phyloP scores from a whole-genome alignment of 192 early-diverging fungal genomes.

The Martensiomyces pterosporus region DNA sequence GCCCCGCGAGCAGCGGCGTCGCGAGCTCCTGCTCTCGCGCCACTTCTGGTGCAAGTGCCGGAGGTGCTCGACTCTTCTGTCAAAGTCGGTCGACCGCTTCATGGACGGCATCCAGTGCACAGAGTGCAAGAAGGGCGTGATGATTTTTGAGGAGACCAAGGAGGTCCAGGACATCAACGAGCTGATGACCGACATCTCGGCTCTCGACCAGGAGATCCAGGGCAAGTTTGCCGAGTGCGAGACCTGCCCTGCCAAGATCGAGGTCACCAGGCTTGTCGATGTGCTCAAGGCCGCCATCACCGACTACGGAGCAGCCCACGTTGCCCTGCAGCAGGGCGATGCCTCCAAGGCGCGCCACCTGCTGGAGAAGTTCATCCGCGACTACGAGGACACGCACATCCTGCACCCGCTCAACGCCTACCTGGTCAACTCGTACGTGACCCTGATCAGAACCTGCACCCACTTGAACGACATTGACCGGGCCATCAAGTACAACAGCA shows the following conservation, averaged over 20 bases:
- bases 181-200: constrained; percentile 50
- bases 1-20: constrained; percentile 65
- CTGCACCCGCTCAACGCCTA: constrained; percentile 54
- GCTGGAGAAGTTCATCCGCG: constrained; percentile 48
- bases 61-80: constrained; percentile 59
- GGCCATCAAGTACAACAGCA: constrained; percentile 41
- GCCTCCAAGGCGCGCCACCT: constrained; percentile 33
- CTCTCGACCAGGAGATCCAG: constrained; percentile 53
- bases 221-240: constrained; percentile 56
- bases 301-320: constrained; percentile 42
- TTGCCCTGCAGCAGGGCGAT: constrained; percentile 42
- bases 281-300: constrained; percentile 53
- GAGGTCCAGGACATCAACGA: constrained; percentile 60
- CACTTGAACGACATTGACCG: constrained; percentile 39
- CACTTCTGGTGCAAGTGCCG: constrained; percentile 77
- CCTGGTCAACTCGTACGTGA: constrained; percentile 45
- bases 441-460: constrained; percentile 36
- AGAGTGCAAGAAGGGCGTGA: constrained; percentile 52
- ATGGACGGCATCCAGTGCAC: constrained; percentile 65
- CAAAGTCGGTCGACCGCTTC: constrained; percentile 64
- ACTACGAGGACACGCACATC: constrained; percentile 44
- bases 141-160: constrained; percentile 58
- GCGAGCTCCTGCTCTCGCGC: constrained; percentile 59
- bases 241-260: constrained; percentile 44
- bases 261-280: constrained; percentile 46